Conservation (phyloP, 2,329 filamentous ascomycete genomes). For the Aspergillus ustus region DNA sequence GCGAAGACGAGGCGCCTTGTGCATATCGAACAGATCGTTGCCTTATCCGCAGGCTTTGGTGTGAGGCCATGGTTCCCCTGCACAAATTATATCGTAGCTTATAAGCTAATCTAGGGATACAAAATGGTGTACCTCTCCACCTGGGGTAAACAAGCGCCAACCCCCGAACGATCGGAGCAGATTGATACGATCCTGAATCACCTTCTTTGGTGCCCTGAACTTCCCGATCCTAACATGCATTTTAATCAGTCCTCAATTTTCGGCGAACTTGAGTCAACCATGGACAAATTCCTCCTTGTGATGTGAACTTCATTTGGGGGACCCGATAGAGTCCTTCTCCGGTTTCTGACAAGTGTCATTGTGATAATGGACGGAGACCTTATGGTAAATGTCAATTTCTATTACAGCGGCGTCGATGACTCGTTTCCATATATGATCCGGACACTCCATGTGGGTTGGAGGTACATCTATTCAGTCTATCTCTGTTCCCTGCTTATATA, state of each 20-base stretch:
- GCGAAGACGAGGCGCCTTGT: background rate
- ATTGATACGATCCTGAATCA: background rate
- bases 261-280: background rate
- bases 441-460: too few relatives aligned
- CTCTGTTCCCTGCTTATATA: too few relatives aligned
- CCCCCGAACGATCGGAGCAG: background rate
- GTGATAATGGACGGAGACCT: too few relatives aligned
- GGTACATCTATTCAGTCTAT: too few relatives aligned
- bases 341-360: background rate
- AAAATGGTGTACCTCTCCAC: background rate
- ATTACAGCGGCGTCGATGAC: too few relatives aligned
- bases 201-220: too few relatives aligned
- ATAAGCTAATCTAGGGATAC: background rate
- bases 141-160: background rate
- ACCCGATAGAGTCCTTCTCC: background rate
- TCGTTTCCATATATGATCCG: too few relatives aligned
- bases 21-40: background rate
- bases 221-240: background rate
- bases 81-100: background rate
- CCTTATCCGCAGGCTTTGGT: background rate
- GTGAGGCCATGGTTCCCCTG: background rate
- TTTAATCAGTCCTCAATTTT: background rate
- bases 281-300: background rate
- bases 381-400: too few relatives aligned
- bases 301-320: background rate